phyloP scores from a whole-genome alignment of 345 rosid species.

The Eucalyptus pauciflora region DNA sequence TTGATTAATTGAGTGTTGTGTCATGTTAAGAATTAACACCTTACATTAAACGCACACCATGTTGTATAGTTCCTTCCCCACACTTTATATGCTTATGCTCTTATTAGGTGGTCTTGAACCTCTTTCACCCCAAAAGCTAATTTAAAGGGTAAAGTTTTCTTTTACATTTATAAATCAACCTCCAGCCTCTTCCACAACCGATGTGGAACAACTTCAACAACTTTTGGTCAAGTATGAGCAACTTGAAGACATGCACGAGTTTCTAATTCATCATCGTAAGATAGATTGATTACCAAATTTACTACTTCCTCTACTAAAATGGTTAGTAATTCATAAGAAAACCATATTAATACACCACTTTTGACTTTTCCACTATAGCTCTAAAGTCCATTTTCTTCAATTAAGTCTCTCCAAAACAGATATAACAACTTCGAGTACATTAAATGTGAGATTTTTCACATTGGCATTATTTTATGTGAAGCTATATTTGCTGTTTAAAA shows the following conservation, averaged over 20 bases:
- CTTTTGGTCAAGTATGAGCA: not conserved
- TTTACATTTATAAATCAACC: too few relatives aligned
- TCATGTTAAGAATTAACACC: not conserved
- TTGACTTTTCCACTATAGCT: not conserved
- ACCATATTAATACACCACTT: not conserved
- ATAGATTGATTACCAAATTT: not conserved
- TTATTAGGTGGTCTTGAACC: too few relatives aligned
- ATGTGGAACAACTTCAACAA: too few relatives aligned
- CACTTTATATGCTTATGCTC: not conserved
- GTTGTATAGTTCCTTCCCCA: not conserved
- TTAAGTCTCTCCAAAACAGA: not conserved
- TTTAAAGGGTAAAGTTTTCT: too few relatives aligned
- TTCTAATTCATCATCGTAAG: not conserved
- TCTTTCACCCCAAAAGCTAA: too few relatives aligned
- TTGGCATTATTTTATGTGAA: not conserved
- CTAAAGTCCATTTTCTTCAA: not conserved
- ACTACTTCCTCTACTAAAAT: not conserved
- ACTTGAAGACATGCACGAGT: not conserved
- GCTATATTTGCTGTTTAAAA: not conserved
- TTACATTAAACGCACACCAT: not conserved
- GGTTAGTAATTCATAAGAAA: not conserved
- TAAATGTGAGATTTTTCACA: not conserved
- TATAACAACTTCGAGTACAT: not conserved
- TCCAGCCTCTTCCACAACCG: too few relatives aligned
- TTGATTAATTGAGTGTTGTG: not conserved